Base-by-base conservation (phyloP, 257 asterid genomes). In the Henckelia pumila region DNA sequence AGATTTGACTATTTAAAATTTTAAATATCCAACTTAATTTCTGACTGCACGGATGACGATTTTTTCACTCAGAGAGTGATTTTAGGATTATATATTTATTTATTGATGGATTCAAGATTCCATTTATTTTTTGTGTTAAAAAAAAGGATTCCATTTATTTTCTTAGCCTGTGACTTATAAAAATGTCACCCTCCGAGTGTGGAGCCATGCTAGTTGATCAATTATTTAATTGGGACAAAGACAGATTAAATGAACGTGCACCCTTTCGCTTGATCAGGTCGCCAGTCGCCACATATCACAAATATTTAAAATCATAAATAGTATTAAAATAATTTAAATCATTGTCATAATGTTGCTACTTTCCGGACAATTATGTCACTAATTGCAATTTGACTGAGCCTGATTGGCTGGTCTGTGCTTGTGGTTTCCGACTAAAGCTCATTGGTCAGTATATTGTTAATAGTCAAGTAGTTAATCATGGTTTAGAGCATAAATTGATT, bases 21-120 rank as follows among this genome's bases (percentile, higher is more conserved):
- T n/a, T n/a, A n/a, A 25, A 25, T 25, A 25, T 25, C 3, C 26
- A 1, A 25, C 26, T 25, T 25, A 25, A 0, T 25, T n/a, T 75
- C 77, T 82, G 85, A 80, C 80, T 7, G 3, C 72, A 78, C 29
- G 77, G 6, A 37, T 82, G 84, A 82, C 81, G 26, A 7, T n/a
- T 40, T 61, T 59, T 28, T 66, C 73, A 55, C 68, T 37, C 40
- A 22, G 64, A 64, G 68, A 57, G 24, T 58, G 62, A 64, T 63
- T 64, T 57, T 37, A 37, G 17, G 17, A 13, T n/a, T 8, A 19
- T 22, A 69, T 22, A 73, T 69, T 44, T 7, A 32, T 20, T 65
- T 53, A 40, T 62, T 44, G 47, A 65, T 32, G 32, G 57, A 56
- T 59, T 67, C 14, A 75, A 62, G 24, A 68, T 60, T 30, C 22